Conservation (phyloP, 1,139 yeast genomes). For the Sugiyamaella paludigena region DNA sequence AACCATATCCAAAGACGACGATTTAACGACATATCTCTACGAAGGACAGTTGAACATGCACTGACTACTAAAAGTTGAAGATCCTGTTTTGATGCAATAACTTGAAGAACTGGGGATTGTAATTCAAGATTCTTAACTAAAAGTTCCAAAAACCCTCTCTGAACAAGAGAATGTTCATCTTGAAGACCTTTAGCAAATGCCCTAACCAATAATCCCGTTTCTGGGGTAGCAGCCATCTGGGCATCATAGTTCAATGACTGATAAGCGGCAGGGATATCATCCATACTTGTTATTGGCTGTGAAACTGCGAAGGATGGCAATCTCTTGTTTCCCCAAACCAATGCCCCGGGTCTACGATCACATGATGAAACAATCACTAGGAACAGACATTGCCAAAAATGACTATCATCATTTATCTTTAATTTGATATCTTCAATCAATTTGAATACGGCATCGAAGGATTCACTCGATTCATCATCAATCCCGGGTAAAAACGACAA, state of each 20-base stretch:
- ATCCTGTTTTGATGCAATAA: constrained; percentile 51
- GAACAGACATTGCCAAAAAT: constrained; percentile 85
- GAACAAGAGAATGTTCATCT: constrained; percentile 65
- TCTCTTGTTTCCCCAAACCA: constrained; percentile 67
- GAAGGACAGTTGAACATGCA: constrained; percentile 66
- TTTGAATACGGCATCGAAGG: constrained; percentile 58
- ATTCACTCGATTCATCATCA: constrained; percentile 89
- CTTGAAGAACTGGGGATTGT: constrained; percentile 55
- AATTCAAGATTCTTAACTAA: constrained; percentile 66
- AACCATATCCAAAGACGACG: constrained; percentile 92
- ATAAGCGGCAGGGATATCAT: constrained; percentile 21
- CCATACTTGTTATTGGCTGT: constrained; percentile 5
- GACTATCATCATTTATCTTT: constrained; percentile 62
- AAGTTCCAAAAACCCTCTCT: constrained; percentile 86
- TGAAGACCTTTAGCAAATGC: constrained; percentile 69
- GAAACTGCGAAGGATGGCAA: constrained; percentile 54
- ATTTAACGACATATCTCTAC: constrained; percentile 89
- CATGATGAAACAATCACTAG: constrained; percentile 72
- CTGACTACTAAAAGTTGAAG: constrained; percentile 56
- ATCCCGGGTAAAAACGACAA: constrained; percentile 80
- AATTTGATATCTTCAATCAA: constrained; percentile 59
- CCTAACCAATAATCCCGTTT: constrained; percentile 66
- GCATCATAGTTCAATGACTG: constrained; percentile 52
- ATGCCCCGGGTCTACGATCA: constrained; percentile 79
- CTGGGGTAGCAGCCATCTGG: constrained; percentile 57